These are phyloP conservation scores for Mycosphaerella arachidis DNA, from an alignment of 2,329 filamentous ascomycete genomes.

Conservation along the genomic window DNA sequence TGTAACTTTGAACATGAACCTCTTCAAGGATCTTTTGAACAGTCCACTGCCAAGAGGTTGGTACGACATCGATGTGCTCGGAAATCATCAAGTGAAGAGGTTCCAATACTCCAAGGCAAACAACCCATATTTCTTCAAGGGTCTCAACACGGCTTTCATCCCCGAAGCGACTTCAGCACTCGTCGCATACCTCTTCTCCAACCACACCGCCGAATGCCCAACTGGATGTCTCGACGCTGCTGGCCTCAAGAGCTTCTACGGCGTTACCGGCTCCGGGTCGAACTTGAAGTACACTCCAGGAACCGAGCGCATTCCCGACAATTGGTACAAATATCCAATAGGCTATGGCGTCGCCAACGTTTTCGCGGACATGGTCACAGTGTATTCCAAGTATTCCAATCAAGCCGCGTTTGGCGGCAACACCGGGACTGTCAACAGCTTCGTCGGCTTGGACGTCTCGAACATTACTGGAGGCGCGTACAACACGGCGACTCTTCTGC, in stretches of 20 bases:
- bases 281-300: conserved; percentile 16
- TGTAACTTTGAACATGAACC: conserved; percentile 16
- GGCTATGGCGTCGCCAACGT: conserved; percentile 6
- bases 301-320: conserved; percentile 23
- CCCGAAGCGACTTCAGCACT: conserved; percentile 24
- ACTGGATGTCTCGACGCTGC: conserved; percentile 21
- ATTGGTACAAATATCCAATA: conserved; percentile 16
- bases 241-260: conserved; percentile 25
- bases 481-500: conserved; percentile 29
- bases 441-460: conserved; percentile 33
- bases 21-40: conserved; percentile 18
- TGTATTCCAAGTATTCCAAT: conserved; percentile 15
- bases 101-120: conserved; percentile 25
- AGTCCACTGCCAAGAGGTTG: not conserved
- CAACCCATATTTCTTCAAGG: conserved; percentile 33
- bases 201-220: conserved; percentile 23
- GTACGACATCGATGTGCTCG: conserved; percentile 17
- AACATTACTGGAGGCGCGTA: conserved; percentile 40
- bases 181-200: conserved; percentile 26
- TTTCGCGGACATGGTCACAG: conserved; percentile 13
- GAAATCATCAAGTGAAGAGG: conserved; percentile 9
- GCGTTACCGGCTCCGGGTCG: conserved; percentile 13
- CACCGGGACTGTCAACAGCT: conserved; percentile 30
- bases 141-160: conserved; percentile 24
- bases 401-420: conserved; percentile 33